Percentiles rank a stretch among this genome's conserved stretches.
phyloP scores from a whole-genome alignment of 768 basidiomycete species.

The Leccinum disarticulatum region DNA sequence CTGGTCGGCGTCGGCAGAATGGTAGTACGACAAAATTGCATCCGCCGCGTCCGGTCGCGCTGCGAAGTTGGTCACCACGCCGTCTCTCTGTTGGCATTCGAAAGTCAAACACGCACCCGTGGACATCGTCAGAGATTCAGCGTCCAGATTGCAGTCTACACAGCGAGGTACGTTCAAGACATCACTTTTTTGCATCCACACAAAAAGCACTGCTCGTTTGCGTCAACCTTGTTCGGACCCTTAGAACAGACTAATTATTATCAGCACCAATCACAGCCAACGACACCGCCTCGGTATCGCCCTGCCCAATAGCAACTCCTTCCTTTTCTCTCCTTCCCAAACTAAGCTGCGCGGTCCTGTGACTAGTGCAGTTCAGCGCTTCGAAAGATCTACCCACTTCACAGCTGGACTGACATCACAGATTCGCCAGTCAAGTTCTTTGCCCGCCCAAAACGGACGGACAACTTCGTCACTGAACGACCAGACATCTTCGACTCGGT shows the following conservation, averaged over 20 bases:
- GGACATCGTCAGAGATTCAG: background rate
- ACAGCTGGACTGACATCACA: conserved; percentile 17
- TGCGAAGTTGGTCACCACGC: conserved; percentile 3
- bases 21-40: conserved; percentile 52
- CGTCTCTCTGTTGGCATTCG: background rate
- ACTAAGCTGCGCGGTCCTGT: conserved; percentile 4
- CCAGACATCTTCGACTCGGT: conserved; percentile 50
- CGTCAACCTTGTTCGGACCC: conserved; percentile 5
- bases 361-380: conserved; percentile 3
- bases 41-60: conserved; percentile 40
- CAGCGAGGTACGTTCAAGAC: conserved; percentile 8
- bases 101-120: conserved; percentile 17
- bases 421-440: conserved; percentile 73
- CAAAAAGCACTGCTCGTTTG: conserved; percentile 5
- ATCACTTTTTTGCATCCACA: background rate
- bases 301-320: background rate
- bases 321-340: background rate
- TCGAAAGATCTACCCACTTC: background rate
- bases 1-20: conserved; percentile 42
- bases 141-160: conserved; percentile 8
- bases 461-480: conserved; percentile 47
- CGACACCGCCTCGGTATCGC: conserved; percentile 27
- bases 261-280: conserved; percentile 20
- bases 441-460: conserved; percentile 88
- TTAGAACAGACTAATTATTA: conserved; percentile 1